Conservation (phyloP, 2,329 filamentous ascomycete genomes). For the Ceratocystiopsis brevicomis region DNA sequence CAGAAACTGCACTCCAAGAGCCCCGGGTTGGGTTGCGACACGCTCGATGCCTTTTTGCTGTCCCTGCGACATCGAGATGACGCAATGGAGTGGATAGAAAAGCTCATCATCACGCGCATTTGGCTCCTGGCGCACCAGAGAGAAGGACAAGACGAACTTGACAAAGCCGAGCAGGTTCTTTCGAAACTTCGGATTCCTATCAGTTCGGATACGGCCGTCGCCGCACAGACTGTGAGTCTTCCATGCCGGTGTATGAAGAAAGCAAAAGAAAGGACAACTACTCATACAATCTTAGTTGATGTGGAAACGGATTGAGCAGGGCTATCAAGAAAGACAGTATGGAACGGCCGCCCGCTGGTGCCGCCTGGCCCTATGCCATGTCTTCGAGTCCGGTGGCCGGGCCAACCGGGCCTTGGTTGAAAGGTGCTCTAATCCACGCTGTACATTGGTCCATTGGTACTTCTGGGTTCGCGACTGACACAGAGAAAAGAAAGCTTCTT, state of each 20-base stretch:
- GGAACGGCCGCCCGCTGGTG: conserved; percentile 51
- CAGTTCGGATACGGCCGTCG: conserved; percentile 41
- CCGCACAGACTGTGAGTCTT: conserved; percentile 42
- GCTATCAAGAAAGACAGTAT: conserved; percentile 32
- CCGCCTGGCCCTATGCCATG: conserved; percentile 40
- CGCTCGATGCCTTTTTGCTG: conserved; percentile 45
- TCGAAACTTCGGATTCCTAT: conserved; percentile 28
- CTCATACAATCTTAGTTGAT: conserved; percentile 36
- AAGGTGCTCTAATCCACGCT: conserved; percentile 25
- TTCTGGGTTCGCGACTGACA: too few relatives aligned
- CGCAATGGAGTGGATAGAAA: conserved; percentile 45
- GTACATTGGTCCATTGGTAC: too few relatives aligned
- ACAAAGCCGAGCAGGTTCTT: conserved; percentile 18
- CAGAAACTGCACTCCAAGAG: conserved; percentile 41
- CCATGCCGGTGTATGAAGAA: too few relatives aligned
- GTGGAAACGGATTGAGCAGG: conserved; percentile 58
- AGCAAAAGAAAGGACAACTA: background rate
- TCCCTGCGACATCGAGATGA: conserved; percentile 22
- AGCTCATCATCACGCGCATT: conserved; percentile 45
- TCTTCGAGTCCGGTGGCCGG: conserved; percentile 48
- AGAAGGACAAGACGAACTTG: conserved; percentile 15
- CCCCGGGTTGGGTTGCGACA: conserved; percentile 25
- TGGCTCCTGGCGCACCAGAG: conserved; percentile 39
- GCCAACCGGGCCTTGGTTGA: conserved; percentile 49
- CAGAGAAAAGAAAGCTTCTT: conserved; percentile 44